Evolutionary conservation across 352 stramenopile species (phyloP).

Genomic region (Globisporangium emineosum): DNA sequence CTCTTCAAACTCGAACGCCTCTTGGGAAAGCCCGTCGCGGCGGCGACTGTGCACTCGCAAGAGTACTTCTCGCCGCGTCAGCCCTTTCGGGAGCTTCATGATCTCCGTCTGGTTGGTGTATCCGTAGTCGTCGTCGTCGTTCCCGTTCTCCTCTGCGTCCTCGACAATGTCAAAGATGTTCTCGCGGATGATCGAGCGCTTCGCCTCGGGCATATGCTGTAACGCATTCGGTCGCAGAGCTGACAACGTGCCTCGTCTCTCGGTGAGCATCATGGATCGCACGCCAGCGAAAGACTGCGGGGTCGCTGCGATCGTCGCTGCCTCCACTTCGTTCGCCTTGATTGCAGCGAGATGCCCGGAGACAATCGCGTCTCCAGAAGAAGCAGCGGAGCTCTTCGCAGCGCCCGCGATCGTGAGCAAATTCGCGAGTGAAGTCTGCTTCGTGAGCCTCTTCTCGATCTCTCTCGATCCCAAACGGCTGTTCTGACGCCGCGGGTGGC

Average conservation of each 20-base stretch:
- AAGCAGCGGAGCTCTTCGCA: not conserved
- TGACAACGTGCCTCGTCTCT: constrained; percentile 36
- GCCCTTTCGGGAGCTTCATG: constrained; percentile 70
- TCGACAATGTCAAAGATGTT: constrained; percentile 83
- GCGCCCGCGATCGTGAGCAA: constrained; percentile 23
- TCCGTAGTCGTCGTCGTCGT: constrained; percentile 23
- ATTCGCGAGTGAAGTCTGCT: constrained; percentile 30
- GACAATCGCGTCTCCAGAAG: constrained; percentile 6
- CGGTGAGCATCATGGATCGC: constrained; percentile 13
- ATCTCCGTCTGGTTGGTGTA: constrained; percentile 44
- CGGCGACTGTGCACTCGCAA: constrained; percentile 46
- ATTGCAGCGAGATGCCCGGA: constrained; percentile 23
- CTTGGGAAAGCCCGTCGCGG: constrained; percentile 33
- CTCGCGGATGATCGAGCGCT: constrained; percentile 48
- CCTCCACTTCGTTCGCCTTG: constrained; percentile 27
- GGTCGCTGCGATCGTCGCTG: constrained; percentile 30
- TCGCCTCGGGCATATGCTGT: constrained; percentile 24
- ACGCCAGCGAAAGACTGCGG: constrained; percentile 4
- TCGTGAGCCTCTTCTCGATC: constrained; percentile 1
- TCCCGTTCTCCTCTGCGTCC: constrained; percentile 42
- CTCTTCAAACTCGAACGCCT: constrained; percentile 68
- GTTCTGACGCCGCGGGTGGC: constrained; percentile 16
- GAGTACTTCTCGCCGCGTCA: constrained; percentile 66
- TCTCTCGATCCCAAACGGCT: not conserved
- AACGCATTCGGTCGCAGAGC: constrained; percentile 36